These are phyloP conservation scores for Deinandra increscens DNA, from an alignment of 129 eudicot genomes.

Conservation along the genomic window DNA sequence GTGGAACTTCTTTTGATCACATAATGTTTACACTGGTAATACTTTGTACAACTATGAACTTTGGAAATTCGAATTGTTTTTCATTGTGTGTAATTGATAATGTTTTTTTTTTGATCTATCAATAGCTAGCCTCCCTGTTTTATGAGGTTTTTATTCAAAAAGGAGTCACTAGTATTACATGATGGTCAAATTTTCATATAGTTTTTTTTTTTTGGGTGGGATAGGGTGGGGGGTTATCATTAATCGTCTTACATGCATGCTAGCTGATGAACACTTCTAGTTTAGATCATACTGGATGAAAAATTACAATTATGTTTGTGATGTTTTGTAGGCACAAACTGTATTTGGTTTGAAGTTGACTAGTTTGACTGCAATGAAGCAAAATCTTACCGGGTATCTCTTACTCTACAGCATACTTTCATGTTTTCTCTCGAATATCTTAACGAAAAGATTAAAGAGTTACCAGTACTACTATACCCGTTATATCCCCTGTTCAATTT, in stretches of 20 bases:
- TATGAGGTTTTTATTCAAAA: conserved; percentile 1
- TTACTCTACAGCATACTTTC: conserved; percentile 19
- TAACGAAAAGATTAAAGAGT: no score
- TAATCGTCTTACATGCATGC: background rate
- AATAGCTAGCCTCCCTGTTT: conserved; percentile 4
- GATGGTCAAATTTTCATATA: background rate
- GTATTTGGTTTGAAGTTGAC: conserved; percentile 81
- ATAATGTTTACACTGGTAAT: background rate
- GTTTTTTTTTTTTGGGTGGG: background rate
- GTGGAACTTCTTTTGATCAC: background rate
- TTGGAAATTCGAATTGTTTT: background rate
- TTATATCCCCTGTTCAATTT: background rate
- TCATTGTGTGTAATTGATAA: background rate
- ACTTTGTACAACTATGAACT: conserved; percentile 17
- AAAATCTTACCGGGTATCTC: conserved; percentile 60
- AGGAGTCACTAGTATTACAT: background rate
- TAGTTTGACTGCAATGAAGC: conserved; percentile 78
- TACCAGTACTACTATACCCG: no score
- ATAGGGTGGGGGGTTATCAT: conserved; percentile 3
- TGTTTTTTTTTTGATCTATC: background rate
- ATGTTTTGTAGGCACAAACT: conserved; percentile 53
- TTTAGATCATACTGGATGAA: conserved; percentile 8
- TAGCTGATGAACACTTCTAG: conserved; percentile 3
- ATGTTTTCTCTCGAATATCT: background rate
- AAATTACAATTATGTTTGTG: conserved; percentile 11